Percentiles rank a stretch among this genome's conserved stretches.
Conservation (phyloP, 768 basidiomycete genomes). For the Tylopilus intermedius region DNA sequence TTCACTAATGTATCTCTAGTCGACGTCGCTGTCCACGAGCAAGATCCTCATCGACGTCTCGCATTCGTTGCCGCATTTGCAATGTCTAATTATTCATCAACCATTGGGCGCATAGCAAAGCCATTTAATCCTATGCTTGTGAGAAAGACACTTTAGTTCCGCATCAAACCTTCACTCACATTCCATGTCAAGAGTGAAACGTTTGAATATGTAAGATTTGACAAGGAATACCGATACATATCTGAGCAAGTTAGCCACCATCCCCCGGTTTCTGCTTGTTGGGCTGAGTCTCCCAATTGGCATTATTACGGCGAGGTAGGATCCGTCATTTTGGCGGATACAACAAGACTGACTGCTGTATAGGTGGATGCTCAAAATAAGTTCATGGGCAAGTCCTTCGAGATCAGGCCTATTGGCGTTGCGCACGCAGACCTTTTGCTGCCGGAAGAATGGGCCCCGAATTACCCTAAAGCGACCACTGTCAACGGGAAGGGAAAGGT, state of each 20-base stretch:
- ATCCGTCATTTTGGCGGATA: not conserved
- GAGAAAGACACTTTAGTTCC: constrained; percentile 23
- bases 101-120: constrained; percentile 93
- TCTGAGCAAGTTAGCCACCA: constrained; percentile 98
- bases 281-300: constrained; percentile 87
- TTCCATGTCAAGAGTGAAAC: constrained; percentile 64
- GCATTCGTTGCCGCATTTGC: constrained; percentile 95
- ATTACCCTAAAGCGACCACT: constrained; percentile 56
- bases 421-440: constrained; percentile 83
- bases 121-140: constrained; percentile 96
- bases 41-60: constrained; percentile 73
- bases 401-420: constrained; percentile 92
- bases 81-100: constrained; percentile 96
- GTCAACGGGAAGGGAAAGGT: constrained; percentile 47
- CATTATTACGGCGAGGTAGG: constrained; percentile 82
- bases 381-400: constrained; percentile 95
- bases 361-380: constrained; percentile 95
- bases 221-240: constrained; percentile 86
- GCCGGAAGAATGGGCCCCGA: constrained; percentile 57
- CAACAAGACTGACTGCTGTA: not conserved
- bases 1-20: constrained; percentile 41
- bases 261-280: constrained; percentile 94
- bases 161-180: not conserved
- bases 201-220: constrained; percentile 86
- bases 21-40: constrained; percentile 75